These are phyloP conservation scores for Talaromyces sp. DNA, from an alignment of 2,329 filamentous ascomycete species.

Conservation along the genomic window DNA sequence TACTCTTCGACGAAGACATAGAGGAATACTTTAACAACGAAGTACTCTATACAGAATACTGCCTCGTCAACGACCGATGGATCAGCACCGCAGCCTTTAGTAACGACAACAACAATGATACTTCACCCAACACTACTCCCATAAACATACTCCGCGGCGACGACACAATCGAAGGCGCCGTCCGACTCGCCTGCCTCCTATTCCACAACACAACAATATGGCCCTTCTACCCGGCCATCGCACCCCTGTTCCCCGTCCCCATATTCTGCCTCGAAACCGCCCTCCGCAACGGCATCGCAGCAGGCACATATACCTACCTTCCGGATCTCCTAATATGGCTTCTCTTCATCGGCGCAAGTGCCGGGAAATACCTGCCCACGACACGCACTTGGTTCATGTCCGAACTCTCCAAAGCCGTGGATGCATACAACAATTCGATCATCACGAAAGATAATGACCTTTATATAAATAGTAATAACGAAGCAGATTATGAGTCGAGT, in stretches of 20 bases:
- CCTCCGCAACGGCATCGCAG: conserved; percentile 31
- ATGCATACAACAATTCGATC: not conserved
- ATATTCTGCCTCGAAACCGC: conserved; percentile 32
- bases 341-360: conserved; percentile 36
- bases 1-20: conserved; percentile 32
- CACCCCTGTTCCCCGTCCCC: conserved; percentile 34
- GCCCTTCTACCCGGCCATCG: conserved; percentile 37
- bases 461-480: not conserved
- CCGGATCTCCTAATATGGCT: conserved; percentile 37
- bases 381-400: conserved; percentile 29
- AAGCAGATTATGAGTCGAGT: not conserved
- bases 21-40: conserved; percentile 42
- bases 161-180: conserved; percentile 36
- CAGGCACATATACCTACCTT: conserved; percentile 32
- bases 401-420: conserved; percentile 22
- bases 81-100: conserved; percentile 16
- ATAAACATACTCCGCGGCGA: conserved; percentile 28
- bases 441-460: conserved; percentile 20
- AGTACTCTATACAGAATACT: conserved; percentile 38
- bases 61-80: conserved; percentile 37
- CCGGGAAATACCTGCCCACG: conserved; percentile 18
- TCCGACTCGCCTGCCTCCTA: conserved; percentile 36
- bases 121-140: not conserved
- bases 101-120: conserved; percentile 6
- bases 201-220: conserved; percentile 41